Percentiles rank a stretch among this genome's conserved stretches.
Evolutionary conservation across 2,329 filamentous ascomycete genomes (phyloP).

Genomic region (Neofusicoccum kwambonambiense): DNA sequence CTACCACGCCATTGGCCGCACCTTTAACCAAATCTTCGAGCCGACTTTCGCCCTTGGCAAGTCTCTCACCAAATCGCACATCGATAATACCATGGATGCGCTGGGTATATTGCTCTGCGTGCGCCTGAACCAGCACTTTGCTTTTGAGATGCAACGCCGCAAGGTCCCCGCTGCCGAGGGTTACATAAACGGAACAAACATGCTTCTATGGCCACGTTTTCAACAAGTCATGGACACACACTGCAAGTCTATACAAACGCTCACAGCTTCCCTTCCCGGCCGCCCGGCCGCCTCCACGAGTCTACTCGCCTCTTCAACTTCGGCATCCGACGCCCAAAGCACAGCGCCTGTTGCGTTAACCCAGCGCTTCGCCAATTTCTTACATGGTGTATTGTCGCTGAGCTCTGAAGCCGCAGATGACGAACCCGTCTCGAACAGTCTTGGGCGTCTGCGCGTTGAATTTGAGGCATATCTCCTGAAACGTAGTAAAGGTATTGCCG

Average conservation of each 20-base stretch:
- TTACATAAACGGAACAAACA: slow-evolving; percentile 92
- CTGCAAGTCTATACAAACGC: slow-evolving; percentile 75
- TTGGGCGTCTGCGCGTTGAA: slow-evolving; percentile 74
- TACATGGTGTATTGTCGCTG: slow-evolving; percentile 79
- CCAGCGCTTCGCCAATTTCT: slow-evolving; percentile 90
- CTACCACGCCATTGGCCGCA: slow-evolving; percentile 74
- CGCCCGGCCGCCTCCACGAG: slow-evolving; percentile 34
- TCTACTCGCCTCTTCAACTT: slow-evolving; percentile 40
- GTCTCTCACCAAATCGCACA: slow-evolving; percentile 70
- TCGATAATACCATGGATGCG: slow-evolving; percentile 76
- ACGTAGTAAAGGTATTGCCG: slow-evolving; percentile 71
- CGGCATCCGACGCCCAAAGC: slow-evolving; percentile 60
- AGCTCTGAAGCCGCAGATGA: slow-evolving; percentile 92
- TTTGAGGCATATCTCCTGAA: slow-evolving; percentile 80
- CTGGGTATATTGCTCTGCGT: slow-evolving; percentile 89
- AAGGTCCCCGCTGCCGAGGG: slow-evolving; percentile 85
- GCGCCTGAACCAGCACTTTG: slow-evolving; percentile 86
- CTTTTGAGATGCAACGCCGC: slow-evolving; percentile 88
- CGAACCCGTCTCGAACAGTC: slow-evolving; percentile 81
- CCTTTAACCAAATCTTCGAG: slow-evolving; percentile 85
- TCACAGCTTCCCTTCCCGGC: slow-evolving; percentile 44
- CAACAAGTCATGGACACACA: slow-evolving; percentile 93
- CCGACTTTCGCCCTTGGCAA: slow-evolving; percentile 85
- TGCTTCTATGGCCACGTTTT: slow-evolving; percentile 94
- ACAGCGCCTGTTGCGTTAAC: slow-evolving; percentile 88